Conservation (phyloP, 1,284 basidiomycete species). For the Ceratobasidium sp. region DNA sequence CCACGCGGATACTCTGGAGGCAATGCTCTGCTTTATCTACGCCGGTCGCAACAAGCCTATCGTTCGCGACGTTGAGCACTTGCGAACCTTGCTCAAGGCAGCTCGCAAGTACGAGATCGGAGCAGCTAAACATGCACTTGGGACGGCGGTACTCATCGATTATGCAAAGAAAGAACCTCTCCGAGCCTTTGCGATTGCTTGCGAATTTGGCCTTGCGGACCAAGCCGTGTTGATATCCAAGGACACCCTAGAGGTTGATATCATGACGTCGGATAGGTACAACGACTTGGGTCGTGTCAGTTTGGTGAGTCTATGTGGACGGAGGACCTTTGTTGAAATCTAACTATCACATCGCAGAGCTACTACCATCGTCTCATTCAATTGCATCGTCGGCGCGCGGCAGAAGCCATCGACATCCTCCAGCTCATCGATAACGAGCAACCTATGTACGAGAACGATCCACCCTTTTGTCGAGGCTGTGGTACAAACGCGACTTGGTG, state of each 20-base stretch:
- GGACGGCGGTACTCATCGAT: constrained; percentile 43
- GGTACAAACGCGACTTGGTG: constrained; percentile 47
- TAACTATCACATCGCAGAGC: constrained; percentile 8
- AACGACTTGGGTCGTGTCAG: constrained; percentile 43
- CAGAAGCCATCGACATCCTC: constrained; percentile 33
- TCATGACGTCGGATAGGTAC: constrained; percentile 41
- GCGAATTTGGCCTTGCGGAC: constrained; percentile 41
- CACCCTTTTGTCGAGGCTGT: constrained; percentile 37
- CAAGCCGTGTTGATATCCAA: constrained; percentile 42
- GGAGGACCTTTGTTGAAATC: neutral
- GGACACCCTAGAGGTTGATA: constrained; percentile 44
- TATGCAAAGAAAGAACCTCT: constrained; percentile 43
- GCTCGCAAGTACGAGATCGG: constrained; percentile 40
- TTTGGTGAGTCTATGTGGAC: constrained; percentile 10
- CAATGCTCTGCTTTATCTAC: constrained; percentile 47
- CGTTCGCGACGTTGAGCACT: constrained; percentile 25
- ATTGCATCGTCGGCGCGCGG: constrained; percentile 40
- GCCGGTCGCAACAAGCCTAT: constrained; percentile 31
- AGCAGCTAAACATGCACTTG: constrained; percentile 38
- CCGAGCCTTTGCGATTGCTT: constrained; percentile 44
- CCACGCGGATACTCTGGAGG: constrained; percentile 34
- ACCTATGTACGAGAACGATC: constrained; percentile 41
- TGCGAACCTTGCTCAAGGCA: constrained; percentile 34
- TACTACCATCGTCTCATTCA: constrained; percentile 44
- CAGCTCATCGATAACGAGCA: constrained; percentile 24